Evolutionary conservation across 2,329 filamentous ascomycete genomes (phyloP).

Genomic region (Aspergillus sp.): DNA sequence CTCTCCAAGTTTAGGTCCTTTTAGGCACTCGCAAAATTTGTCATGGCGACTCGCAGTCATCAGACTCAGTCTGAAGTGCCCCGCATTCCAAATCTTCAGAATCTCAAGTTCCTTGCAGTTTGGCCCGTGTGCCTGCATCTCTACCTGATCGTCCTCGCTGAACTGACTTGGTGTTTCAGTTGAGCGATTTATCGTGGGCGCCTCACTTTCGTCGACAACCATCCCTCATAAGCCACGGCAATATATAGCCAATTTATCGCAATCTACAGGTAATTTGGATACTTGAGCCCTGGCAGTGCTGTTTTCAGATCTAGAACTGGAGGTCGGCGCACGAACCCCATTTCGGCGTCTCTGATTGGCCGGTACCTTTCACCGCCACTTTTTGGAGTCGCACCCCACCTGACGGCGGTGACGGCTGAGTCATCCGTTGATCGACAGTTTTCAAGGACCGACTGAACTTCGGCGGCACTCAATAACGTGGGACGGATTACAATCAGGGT

Average conservation of each 20-base stretch:
- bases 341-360: neutral
- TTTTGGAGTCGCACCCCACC: neutral
- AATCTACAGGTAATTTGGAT: neutral
- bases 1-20: neutral
- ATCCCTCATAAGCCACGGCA: too few species aligned
- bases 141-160: neutral
- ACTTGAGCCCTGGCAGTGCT: too few species aligned
- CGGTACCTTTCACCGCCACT: neutral
- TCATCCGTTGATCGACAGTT: neutral
- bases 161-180: neutral
- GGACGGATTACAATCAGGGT: neutral
- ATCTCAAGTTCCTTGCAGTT: neutral
- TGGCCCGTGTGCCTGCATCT: neutral
- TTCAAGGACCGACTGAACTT: neutral
- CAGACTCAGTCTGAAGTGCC: neutral
- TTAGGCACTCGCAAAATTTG: neutral
- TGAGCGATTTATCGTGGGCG: neutral
- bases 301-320: neutral
- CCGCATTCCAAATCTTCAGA: neutral
- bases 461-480: neutral
- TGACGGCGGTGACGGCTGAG: neutral
- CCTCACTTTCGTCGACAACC: too few species aligned
- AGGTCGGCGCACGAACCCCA: neutral
- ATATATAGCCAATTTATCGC: neutral
- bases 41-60: neutral